A percentile compares a stretch with the other conserved stretches of the same genome.
Conservation (phyloP, 345 rosid species). For the Hevea brasiliensis region DNA sequence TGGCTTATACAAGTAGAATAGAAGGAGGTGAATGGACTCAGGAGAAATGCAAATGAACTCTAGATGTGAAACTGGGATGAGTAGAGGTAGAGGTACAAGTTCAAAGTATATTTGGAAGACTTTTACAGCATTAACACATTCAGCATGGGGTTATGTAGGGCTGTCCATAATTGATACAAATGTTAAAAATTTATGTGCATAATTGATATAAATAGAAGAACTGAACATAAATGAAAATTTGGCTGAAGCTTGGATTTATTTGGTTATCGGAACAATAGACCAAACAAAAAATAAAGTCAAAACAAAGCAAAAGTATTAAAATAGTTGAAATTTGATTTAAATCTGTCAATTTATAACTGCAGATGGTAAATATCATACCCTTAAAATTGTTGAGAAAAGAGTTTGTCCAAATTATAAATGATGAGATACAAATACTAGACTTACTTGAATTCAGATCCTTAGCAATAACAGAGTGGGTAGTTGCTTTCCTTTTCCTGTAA, state of each 20-base stretch:
- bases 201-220: background rate
- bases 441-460: slow-evolving; percentile 69
- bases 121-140: background rate
- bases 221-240: background rate
- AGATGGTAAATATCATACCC: background rate
- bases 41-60: background rate
- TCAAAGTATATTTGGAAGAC: background rate
- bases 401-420: background rate
- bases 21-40: background rate
- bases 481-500: slow-evolving; percentile 57
- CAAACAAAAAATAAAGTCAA: background rate
- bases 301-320: background rate
- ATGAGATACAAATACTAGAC: slow-evolving; percentile 21
- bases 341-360: slow-evolving; percentile 4
- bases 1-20: background rate
- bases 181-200: background rate
- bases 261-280: background rate
- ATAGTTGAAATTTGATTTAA: background rate
- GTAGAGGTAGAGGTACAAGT: background rate
- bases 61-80: background rate
- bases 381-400: background rate
- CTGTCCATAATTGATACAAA: background rate
- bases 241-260: background rate
- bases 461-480: slow-evolving; percentile 50
- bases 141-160: background rate